These are phyloP conservation scores for Dictyostelium citrinum DNA, from an alignment of 78 protist genomes.

Conservation along the genomic window DNA sequence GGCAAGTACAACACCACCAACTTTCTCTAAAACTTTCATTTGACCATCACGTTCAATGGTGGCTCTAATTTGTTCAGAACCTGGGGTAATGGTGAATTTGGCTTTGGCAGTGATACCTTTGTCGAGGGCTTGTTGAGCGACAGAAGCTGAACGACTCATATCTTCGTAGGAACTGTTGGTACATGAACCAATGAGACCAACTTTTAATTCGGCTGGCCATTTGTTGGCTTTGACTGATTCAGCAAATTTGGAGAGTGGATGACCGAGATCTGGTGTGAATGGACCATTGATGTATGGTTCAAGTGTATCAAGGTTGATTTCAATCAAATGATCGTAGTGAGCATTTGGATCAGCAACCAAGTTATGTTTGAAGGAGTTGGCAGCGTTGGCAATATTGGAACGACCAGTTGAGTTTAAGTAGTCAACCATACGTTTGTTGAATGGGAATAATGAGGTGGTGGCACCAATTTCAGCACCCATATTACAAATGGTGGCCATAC, in stretches of 20 bases:
- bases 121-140: constrained; percentile 90
- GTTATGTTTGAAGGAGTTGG: constrained; percentile 42
- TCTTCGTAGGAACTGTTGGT: constrained; percentile 97
- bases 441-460: constrained; percentile 97
- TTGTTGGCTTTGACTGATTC: constrained; percentile 77
- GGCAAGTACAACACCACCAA: constrained; percentile 95
- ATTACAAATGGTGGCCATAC: constrained; percentile 97
- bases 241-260: constrained; percentile 82
- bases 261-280: constrained; percentile 95
- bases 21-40: constrained; percentile 71
- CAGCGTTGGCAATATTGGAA: constrained; percentile 77
- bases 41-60: constrained; percentile 95
- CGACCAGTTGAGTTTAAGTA: constrained; percentile 94
- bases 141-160: constrained; percentile 91
- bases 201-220: constrained; percentile 95
- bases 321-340: constrained; percentile 91
- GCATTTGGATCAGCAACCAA: constrained; percentile 83
- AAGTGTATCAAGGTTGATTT: constrained; percentile 90
- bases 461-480: constrained; percentile 99
- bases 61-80: constrained; percentile 96
- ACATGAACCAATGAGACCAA: constrained; percentile 96
- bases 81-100: constrained; percentile 94
- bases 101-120: constrained; percentile 89
- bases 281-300: constrained; percentile 98
- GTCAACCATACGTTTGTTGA: constrained; percentile 86